Base-by-base conservation (phyloP, 2,329 filamentous ascomycete species). In the Diaporthe vexans region DNA sequence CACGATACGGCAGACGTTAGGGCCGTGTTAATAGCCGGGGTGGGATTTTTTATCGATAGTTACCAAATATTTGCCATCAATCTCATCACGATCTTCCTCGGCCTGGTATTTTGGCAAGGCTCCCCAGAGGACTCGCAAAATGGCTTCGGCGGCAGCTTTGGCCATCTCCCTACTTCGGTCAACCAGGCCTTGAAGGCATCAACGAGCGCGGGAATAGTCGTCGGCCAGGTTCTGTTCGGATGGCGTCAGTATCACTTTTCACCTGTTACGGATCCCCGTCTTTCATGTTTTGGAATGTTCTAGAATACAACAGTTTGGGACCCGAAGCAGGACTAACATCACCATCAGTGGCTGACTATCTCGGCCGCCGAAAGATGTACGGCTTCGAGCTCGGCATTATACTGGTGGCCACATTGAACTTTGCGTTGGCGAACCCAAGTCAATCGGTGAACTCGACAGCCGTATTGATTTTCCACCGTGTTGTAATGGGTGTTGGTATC, bases 51-150 rank as follows among this genome's bases (percentile, higher is more conserved):
- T 81, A 92, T 94, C 61, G 94, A 95, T 82, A 92, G 93, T 17
- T 96, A 96, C 84, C 91, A 90, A 78, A 94, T 95, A 78, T 97
- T 97, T 82, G 93, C 94, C 79, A 94, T 95, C 82, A 94, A 93
- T 81, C 86, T 95, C 63, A 89, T 94, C 65, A 93, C 91, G 1
- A 88, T 88, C 59, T 90, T 95, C 81, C 84, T 96, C 19, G 94
- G 94, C 58, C 88, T 95, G 19, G 93, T 95, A 65, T 97, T 93
- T 82, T 97, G 93, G 90, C 86, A 89, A 76, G 86, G 86, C 3
- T 65, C 80, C 15, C 80, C 80, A 7, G 76, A 82, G 6, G 80
- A 83, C 3, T 80, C 80, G 4, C 76, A 77, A 21, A 84, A 88
- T 70, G 87, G 87, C 33, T 88, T 86, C 70, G 88, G 86, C 11